phyloP scores from a whole-genome alignment of 306 rosid species.

The Hippophae tibetana region DNA sequence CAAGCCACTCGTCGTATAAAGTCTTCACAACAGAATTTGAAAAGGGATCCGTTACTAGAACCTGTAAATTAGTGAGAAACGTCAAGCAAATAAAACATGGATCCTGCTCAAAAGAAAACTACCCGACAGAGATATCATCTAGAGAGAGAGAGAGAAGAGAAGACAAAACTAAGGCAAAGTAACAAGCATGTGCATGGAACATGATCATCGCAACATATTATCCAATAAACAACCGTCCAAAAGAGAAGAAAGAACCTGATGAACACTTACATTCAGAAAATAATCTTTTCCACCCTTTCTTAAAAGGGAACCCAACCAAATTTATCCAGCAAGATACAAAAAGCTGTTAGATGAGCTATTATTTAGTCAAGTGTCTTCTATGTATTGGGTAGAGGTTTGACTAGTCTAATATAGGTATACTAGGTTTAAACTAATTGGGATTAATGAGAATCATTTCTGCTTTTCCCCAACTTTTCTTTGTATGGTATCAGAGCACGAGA shows the following conservation, averaged over 20 bases:
- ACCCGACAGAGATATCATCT: background rate
- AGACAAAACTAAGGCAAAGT: background rate
- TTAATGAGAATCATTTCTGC: too few relatives aligned
- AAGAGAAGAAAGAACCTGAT: too few relatives aligned
- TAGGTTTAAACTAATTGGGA: too few relatives aligned
- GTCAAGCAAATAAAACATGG: slow-evolving; percentile 1
- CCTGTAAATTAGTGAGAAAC: slow-evolving; percentile 26
- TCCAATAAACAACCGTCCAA: too few relatives aligned
- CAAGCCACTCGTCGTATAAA: slow-evolving; percentile 75
- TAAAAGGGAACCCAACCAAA: too few relatives aligned
- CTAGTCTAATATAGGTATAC: too few relatives aligned
- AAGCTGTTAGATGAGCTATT: too few relatives aligned
- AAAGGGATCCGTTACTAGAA: slow-evolving; percentile 52
- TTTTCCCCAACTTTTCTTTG: too few relatives aligned
- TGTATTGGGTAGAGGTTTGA: too few relatives aligned
- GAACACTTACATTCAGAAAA: background rate
- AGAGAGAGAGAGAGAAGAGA: background rate
- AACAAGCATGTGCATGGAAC: background rate
- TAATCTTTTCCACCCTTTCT: background rate
- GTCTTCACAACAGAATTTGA: slow-evolving; percentile 49
- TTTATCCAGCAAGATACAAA: too few relatives aligned
- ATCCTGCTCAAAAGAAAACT: slow-evolving; percentile 1
- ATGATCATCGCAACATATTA: background rate
- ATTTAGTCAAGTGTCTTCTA: too few relatives aligned
- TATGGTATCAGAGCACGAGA: too few relatives aligned